Evolutionary conservation across 2,329 filamentous ascomycete species (phyloP).

Genomic region (Cyclaneusma minus): DNA sequence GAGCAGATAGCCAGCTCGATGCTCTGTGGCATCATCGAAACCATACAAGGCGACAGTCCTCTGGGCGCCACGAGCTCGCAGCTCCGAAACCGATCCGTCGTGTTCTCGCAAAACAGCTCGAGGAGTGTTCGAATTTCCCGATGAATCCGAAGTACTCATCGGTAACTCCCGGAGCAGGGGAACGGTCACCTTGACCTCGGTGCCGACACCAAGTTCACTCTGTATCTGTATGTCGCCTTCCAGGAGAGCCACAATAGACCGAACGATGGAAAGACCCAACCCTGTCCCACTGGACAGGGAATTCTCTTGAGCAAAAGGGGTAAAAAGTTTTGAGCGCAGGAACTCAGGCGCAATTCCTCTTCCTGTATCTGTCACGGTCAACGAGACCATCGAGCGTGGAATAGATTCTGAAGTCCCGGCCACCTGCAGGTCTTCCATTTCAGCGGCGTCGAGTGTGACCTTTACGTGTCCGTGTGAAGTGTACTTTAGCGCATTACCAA

Average conservation of each 20-base stretch:
- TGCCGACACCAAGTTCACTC: slow-evolving; percentile 35
- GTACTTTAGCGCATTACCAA: slow-evolving; percentile 49
- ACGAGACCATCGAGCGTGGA: slow-evolving; percentile 7
- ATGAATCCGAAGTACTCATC: slow-evolving; percentile 6
- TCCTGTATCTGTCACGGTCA: slow-evolving; percentile 42
- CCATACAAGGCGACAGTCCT: slow-evolving; percentile 13
- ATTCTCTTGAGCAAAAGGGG: slow-evolving; percentile 45
- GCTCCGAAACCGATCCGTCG: slow-evolving; percentile 12
- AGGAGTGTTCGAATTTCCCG: slow-evolving; percentile 4
- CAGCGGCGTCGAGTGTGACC: slow-evolving; percentile 16
- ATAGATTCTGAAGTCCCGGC: slow-evolving; percentile 7
- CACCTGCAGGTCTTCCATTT: slow-evolving; percentile 13
- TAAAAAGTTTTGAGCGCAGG: slow-evolving; percentile 39
- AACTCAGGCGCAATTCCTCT: slow-evolving; percentile 47
- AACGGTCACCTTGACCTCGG: slow-evolving; percentile 20
- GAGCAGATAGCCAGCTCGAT: slow-evolving; percentile 9
- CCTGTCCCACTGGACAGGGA: slow-evolving; percentile 42
- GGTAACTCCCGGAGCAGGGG: slow-evolving; percentile 16
- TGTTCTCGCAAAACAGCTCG: slow-evolving; percentile 10
- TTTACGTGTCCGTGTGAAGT: slow-evolving; percentile 36
- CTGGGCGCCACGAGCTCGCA: slow-evolving; percentile 10
- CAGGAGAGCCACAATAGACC: slow-evolving; percentile 40
- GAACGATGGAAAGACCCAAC: slow-evolving; percentile 46
- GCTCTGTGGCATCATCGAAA: slow-evolving; percentile 12
- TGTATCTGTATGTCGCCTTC: slow-evolving; percentile 42